Base-by-base conservation (phyloP, 495 filamentous ascomycete genomes). In the Lasiosphaeria miniovina region DNA sequence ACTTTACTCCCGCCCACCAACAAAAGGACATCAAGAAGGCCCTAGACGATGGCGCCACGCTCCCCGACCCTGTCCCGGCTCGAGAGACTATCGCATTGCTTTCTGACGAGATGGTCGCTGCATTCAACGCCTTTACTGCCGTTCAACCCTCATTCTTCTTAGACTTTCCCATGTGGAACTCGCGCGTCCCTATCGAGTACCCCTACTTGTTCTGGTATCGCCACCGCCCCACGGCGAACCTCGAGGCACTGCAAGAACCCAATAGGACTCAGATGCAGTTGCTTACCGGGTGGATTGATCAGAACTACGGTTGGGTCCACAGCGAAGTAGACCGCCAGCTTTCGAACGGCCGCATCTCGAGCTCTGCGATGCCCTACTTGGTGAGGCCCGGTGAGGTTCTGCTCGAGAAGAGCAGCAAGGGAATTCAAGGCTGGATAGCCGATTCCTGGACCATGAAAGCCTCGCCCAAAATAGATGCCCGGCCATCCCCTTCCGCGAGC, bases 351-450 rank as follows among this genome's bases (percentile, higher is more conserved):
- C 34, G 43, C 24, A 38, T 55, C 11, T 40, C 15, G 9, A 31
- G 14, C 9, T 24, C n/a, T 9, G 33, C 36, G 7, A 43, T 55
- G 17, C 6, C 4, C 14, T 43, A 55, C 15, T 17, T 45, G 7
- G 15, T 55, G 14, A 14, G 53, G 3, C 53, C 53, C 14, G 40
- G 40, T 10, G 53, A 55, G 9, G 38, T 55, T 12, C 36, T 55
- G n/a, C n/a, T 55, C 17, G 4, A 15, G 8, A 24, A 8, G 36
- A 12, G 10, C 15, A 24, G 33, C 36, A 46, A 55, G 6, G 14
- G 5, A 15, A 34, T 43, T 11, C 53, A 43, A 2, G 32, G 31
- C 32, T 12, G 11, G 33, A 6, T 52, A 7, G 32, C 50, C 3
- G 34, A 36, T 6, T 52, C 50, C 10, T 52, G 50, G 50, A 10